These are phyloP conservation scores for Pharnaceum exiguum DNA, from an alignment of 148 eudicot species.

Conservation along the genomic window DNA sequence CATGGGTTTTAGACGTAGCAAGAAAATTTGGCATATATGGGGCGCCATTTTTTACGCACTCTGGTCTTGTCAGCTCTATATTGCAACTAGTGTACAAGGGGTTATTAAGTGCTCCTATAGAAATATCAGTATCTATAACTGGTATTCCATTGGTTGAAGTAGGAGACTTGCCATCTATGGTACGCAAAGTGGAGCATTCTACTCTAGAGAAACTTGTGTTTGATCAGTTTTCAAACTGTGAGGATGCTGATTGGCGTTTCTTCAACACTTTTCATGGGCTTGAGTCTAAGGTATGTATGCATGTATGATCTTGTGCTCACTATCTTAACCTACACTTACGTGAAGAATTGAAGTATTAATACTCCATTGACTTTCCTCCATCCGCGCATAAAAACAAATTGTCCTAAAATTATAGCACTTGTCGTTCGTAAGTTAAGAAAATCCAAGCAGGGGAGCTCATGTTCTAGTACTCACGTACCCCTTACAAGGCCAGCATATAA, in stretches of 20 bases:
- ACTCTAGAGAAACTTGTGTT: slow-evolving; percentile 18
- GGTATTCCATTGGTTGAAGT: slow-evolving; percentile 5
- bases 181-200: slow-evolving; percentile 15
- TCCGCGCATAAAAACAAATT: no score
- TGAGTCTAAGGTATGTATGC: slow-evolving; percentile 23
- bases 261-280: slow-evolving; percentile 20
- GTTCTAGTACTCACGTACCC: slow-evolving; percentile 43
- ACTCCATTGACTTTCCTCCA: no score
- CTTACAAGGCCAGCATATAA: slow-evolving; percentile 66
- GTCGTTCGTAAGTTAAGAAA: not conserved
- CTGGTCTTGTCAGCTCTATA: slow-evolving; percentile 28
- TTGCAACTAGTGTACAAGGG: slow-evolving; percentile 32
- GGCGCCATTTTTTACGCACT: slow-evolving; percentile 48
- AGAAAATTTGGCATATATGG: slow-evolving; percentile 19
- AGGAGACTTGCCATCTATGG: slow-evolving; percentile 23
- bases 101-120: slow-evolving; percentile 3
- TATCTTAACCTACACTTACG: no score
- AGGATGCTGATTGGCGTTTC: slow-evolving; percentile 19
- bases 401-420: no score
- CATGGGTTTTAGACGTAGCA: slow-evolving; percentile 48
- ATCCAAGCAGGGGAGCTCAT: slow-evolving; percentile 22
- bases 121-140: not conserved
- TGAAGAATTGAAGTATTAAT: no score
- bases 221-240: slow-evolving; percentile 19
- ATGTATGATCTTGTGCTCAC: not conserved